Percentiles rank a stretch among this genome's conserved stretches.
Evolutionary conservation across 768 basidiomycete genomes (phyloP).

Genomic region (Daedaleopsis sinensis): DNA sequence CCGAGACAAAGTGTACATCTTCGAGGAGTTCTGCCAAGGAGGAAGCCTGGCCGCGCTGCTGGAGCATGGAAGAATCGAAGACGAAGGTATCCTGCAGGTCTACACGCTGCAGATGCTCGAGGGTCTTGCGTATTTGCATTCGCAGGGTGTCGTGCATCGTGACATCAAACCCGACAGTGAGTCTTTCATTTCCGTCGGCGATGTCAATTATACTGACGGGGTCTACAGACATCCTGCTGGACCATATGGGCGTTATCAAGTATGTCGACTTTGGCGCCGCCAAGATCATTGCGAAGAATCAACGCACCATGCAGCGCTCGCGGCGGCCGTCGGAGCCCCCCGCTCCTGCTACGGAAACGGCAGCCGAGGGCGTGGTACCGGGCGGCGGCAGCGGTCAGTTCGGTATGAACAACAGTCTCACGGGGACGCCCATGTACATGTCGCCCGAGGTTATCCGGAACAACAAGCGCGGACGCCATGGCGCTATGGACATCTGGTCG

Average conservation of each 20-base stretch:
- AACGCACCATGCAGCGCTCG: slow-evolving; percentile 75
- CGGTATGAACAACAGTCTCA: slow-evolving; percentile 77
- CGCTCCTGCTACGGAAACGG: slow-evolving; percentile 42
- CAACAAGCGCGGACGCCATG: slow-evolving; percentile 82
- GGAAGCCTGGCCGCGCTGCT: slow-evolving; percentile 88
- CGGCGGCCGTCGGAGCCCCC: slow-evolving; percentile 44
- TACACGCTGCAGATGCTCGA: slow-evolving; percentile 98
- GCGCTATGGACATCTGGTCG: slow-evolving; percentile 99
- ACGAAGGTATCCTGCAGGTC: slow-evolving; percentile 92
- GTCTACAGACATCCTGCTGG: slow-evolving; percentile 84
- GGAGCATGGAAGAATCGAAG: slow-evolving; percentile 94
- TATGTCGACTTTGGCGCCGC: slow-evolving; percentile 98
- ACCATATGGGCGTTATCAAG: slow-evolving; percentile 90
- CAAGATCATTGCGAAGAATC: slow-evolving; percentile 91
- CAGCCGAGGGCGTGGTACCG: slow-evolving; percentile 38
- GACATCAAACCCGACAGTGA: slow-evolving; percentile 99
- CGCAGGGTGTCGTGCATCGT: slow-evolving; percentile 89
- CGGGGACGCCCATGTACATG: slow-evolving; percentile 99
- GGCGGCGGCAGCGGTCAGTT: slow-evolving; percentile 36
- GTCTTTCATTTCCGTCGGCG: slow-evolving; percentile 34
- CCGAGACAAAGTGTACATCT: slow-evolving; percentile 98
- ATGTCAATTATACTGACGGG: neutral
- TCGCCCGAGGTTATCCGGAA: slow-evolving; percentile 98
- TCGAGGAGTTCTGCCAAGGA: slow-evolving; percentile 97
- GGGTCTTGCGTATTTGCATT: slow-evolving; percentile 92